Evolutionary conservation across 371 early-diverging fungal species (phyloP).

Genomic region (Mortierella sp.): DNA sequence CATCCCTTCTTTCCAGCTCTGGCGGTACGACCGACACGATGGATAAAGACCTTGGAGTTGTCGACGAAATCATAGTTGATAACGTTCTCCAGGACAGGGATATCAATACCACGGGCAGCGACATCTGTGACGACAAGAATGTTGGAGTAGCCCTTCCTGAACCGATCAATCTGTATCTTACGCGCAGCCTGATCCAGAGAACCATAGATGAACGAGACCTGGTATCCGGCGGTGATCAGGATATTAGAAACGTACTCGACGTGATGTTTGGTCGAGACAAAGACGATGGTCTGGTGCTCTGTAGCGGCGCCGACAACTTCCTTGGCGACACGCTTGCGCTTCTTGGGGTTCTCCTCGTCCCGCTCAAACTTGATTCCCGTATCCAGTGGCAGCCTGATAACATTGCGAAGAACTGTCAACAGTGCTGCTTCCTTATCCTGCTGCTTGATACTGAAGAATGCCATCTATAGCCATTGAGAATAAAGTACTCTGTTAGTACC

Average conservation of each 20-base stretch:
- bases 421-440: slow-evolving; percentile 93
- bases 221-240: slow-evolving; percentile 77
- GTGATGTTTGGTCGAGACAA: slow-evolving; percentile 96
- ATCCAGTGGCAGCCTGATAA: slow-evolving; percentile 79
- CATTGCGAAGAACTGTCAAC: slow-evolving; percentile 82
- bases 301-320: slow-evolving; percentile 54
- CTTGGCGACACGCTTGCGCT: slow-evolving; percentile 62
- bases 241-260: slow-evolving; percentile 93
- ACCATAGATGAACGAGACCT: slow-evolving; percentile 92
- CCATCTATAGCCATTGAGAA: slow-evolving; percentile 66
- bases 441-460: slow-evolving; percentile 87
- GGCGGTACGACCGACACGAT: slow-evolving; percentile 98
- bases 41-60: slow-evolving; percentile 96
- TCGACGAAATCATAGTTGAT: slow-evolving; percentile 98
- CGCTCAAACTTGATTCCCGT: slow-evolving; percentile 55
- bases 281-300: slow-evolving; percentile 89
- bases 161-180: slow-evolving; percentile 86
- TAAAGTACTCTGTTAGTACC: neutral
- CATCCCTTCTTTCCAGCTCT: slow-evolving; percentile 96
- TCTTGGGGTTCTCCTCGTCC: slow-evolving; percentile 60
- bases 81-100: slow-evolving; percentile 96
- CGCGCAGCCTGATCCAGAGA: slow-evolving; percentile 95
- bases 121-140: slow-evolving; percentile 98
- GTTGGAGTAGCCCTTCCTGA: slow-evolving; percentile 83
- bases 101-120: slow-evolving; percentile 99